These are phyloP conservation scores for Alloascoidea hylecoeti DNA, from an alignment of 805 yeast genomes.

Conservation along the genomic window DNA sequence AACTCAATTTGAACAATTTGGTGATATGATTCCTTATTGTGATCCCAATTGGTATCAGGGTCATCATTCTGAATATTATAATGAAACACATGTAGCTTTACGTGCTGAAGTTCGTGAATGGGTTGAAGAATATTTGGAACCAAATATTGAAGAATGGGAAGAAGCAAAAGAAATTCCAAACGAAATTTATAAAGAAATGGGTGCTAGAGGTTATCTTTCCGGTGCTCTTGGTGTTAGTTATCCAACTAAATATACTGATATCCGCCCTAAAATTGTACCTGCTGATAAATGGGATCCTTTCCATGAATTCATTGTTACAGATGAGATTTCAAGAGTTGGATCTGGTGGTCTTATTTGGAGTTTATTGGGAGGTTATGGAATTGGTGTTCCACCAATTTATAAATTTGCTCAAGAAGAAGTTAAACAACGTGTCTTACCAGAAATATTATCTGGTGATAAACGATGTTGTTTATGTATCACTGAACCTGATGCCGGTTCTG, in stretches of 20 bases:
- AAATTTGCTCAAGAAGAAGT: slow-evolving; percentile 17
- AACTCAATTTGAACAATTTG: slow-evolving; percentile 7
- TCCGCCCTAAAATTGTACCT: slow-evolving; percentile 20
- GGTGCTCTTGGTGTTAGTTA: slow-evolving; percentile 18
- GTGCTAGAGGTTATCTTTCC: slow-evolving; percentile 23
- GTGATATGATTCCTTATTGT: slow-evolving; percentile 20
- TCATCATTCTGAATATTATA: slow-evolving; percentile 20
- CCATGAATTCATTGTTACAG: slow-evolving; percentile 23
- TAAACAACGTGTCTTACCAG: slow-evolving; percentile 21
- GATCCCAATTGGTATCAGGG: slow-evolving; percentile 27
- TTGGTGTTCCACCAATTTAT: slow-evolving; percentile 24
- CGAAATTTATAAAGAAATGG: slow-evolving; percentile 18
- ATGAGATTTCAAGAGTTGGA: slow-evolving; percentile 23
- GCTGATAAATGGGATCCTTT: slow-evolving; percentile 22
- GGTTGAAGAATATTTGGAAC: slow-evolving; percentile 21
- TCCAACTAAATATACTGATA: slow-evolving; percentile 21
- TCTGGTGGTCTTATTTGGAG: slow-evolving; percentile 26
- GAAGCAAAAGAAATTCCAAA: slow-evolving; percentile 18
- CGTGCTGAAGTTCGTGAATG: slow-evolving; percentile 24
- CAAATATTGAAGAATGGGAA: slow-evolving; percentile 29
- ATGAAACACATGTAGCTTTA: slow-evolving; percentile 23
- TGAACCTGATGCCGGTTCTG: slow-evolving; percentile 29
- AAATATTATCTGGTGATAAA: slow-evolving; percentile 19
- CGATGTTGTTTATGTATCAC: slow-evolving; percentile 25
- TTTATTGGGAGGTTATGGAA: slow-evolving; percentile 24